Percentiles rank a stretch among this genome's conserved stretches.
These are phyloP conservation scores for Salix koriyanagi DNA, from an alignment of 345 rosid genomes.

Conservation along the genomic window DNA sequence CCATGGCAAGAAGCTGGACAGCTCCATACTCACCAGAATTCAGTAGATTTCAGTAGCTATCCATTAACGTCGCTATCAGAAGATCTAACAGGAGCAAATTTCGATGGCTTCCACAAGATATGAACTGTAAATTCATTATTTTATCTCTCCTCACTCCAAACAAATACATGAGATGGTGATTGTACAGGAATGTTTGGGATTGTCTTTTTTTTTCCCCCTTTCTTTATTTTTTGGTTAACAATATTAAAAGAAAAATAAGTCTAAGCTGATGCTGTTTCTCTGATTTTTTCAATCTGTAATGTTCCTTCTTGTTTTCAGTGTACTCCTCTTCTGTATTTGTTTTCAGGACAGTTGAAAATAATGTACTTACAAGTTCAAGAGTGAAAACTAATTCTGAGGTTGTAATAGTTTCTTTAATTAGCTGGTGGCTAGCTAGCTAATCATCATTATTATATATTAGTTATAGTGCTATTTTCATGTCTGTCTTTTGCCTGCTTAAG, in stretches of 20 bases:
- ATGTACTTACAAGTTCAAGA: conserved; percentile 24
- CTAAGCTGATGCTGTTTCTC: conserved; percentile 7
- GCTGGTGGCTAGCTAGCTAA: conserved; percentile 6
- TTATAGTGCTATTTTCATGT: conserved; percentile 17
- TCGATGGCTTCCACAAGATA: conserved; percentile 48
- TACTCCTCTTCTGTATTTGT: conserved; percentile 12
- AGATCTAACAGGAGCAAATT: conserved; percentile 43
- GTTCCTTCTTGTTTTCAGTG: background rate
- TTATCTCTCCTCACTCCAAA: conserved; percentile 3
- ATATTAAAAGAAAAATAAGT: background rate
- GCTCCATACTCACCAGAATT: conserved; percentile 25
- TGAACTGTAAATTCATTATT: conserved; percentile 35
- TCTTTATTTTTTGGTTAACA: background rate
- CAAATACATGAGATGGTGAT: conserved; percentile 24
- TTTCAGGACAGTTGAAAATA: conserved; percentile 20
- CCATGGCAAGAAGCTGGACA: conserved; percentile 37
- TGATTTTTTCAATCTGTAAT: conserved; percentile 1
- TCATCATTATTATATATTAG: conserved; percentile 11
- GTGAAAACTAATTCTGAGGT: conserved; percentile 23
- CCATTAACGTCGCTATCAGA: conserved; percentile 52
- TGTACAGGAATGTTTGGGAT: conserved; percentile 31
- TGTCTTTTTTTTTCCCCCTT: background rate
- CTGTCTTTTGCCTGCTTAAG: conserved; percentile 21
- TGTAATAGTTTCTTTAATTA: background rate
- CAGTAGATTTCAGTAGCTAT: conserved; percentile 46